A percentile compares a stretch with the other conserved stretches of the same genome.
Conservation (phyloP, 2,329 filamentous ascomycete species). For the Zymoseptoria brevis region DNA sequence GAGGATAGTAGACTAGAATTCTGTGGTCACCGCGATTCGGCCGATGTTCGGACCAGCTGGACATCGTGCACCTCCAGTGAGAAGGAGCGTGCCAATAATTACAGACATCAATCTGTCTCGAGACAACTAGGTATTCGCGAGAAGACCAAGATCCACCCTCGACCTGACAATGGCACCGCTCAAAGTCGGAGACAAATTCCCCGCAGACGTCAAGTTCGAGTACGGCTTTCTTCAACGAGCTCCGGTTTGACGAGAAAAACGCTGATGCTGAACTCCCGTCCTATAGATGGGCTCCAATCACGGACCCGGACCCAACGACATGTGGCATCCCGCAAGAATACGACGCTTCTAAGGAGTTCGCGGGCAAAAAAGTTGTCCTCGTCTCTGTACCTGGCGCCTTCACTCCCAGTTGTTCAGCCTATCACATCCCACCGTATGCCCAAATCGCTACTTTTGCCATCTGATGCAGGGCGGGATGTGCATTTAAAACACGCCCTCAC, state of each 20-base stretch:
- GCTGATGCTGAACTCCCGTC: neutral
- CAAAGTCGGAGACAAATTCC: constrained; percentile 77
- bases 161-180: constrained; percentile 54
- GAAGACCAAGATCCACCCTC: neutral
- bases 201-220: constrained; percentile 69
- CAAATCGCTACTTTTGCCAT: too few relatives aligned
- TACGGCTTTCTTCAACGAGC: constrained; percentile 28
- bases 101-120: neutral
- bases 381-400: constrained; percentile 55
- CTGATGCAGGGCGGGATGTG: too few relatives aligned
- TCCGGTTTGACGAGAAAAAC: neutral
- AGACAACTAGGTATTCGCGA: constrained; percentile 1
- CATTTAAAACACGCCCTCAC: too few relatives aligned
- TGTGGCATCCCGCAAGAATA: constrained; percentile 74
- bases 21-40: neutral
- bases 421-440: constrained; percentile 64
- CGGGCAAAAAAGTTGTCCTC: constrained; percentile 62
- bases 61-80: neutral
- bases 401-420: constrained; percentile 61
- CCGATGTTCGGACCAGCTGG: neutral
- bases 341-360: constrained; percentile 69
- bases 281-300: constrained; percentile 66
- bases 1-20: neutral
- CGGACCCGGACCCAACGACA: constrained; percentile 60
- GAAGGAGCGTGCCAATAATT: neutral